Conservation (phyloP, 345 rosid genomes). For the Corymbia maculata region DNA sequence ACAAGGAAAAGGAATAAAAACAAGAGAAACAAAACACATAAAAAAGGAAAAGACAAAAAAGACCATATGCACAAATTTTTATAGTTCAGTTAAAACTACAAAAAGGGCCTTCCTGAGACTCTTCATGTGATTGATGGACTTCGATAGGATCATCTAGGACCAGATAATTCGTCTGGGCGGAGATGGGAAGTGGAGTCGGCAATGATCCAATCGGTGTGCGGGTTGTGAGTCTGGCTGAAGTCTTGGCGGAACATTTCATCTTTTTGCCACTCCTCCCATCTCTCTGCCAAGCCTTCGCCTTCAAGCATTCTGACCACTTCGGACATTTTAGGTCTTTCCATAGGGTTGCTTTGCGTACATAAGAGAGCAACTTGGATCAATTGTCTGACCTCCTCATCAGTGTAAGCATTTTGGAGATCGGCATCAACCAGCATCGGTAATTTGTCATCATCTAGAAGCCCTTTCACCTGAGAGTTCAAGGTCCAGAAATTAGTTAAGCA, state of each 20-base stretch:
- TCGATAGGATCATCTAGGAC: slow-evolving; percentile 57
- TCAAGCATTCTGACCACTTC: slow-evolving; percentile 95
- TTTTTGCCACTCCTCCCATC: slow-evolving; percentile 97
- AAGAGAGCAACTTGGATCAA: slow-evolving; percentile 82
- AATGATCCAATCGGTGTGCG: slow-evolving; percentile 38
- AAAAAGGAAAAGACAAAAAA: not conserved
- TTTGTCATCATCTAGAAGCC: slow-evolving; percentile 70
- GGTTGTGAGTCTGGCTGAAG: slow-evolving; percentile 21
- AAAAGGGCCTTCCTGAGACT: not conserved
- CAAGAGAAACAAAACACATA: not conserved
- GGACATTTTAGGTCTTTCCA: slow-evolving; percentile 89
- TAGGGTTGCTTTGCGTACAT: slow-evolving; percentile 65
- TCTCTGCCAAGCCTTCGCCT: slow-evolving; percentile 84
- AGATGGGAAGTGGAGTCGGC: slow-evolving; percentile 52
- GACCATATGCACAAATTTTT: slow-evolving; percentile 11
- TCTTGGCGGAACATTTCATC: slow-evolving; percentile 64
- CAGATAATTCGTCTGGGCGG: slow-evolving; percentile 61
- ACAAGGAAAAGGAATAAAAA: not conserved
- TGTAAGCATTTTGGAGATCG: slow-evolving; percentile 52
- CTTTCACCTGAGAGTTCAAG: slow-evolving; percentile 60
- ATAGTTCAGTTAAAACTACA: not conserved
- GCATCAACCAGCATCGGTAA: slow-evolving; percentile 64
- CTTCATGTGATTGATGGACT: not conserved
- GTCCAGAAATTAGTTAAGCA: not conserved
- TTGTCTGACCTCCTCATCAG: slow-evolving; percentile 60